Evolutionary conservation across 805 yeast genomes (phyloP), one percentile per base, ranked within the genome.

Genomic region (Maudiozyma saulgeensis): DNA sequence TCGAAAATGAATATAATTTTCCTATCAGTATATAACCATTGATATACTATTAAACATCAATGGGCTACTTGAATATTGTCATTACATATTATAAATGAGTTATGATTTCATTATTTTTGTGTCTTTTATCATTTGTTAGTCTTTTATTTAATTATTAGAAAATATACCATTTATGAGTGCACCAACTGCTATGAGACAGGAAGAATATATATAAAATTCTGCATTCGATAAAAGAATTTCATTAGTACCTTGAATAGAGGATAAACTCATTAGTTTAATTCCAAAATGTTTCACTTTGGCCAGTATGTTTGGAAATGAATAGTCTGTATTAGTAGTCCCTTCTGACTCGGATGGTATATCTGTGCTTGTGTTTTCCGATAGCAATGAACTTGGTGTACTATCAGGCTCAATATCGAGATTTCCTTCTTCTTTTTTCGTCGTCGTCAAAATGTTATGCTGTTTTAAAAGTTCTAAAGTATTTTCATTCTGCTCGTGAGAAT

Each of bases 141-240:
- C 9, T 28, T 8, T 28, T 28, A 28, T 28, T 28, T 28, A 28
- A 8, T 9, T 28, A 28, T 28, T 28, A 28, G 9, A 28, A 28
- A 28, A 28, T 28, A 28, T 11, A 28, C 32, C 6, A 28, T 2
- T 35, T 16, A 26, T 16, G 9, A 40, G 23, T 19, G 28, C 28
- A 5, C 43, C 43, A 5, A 40, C 12, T 13, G 21, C 18, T 6
- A 40, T 19, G 32, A 53, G 49, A 32, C 51, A 43, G 7, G 53
- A 25, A 6, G 58, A 55, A 47, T 54, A 57, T 9, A 50, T 19
- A 46, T 54, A 54, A 16, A 57, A 48, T 41, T 53, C 56, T 19
- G 50, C 16, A 18, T 47, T 54, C 6, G 55, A 48, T 23, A 57
- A 32, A 2, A 54, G 51, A 19, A 48, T 49, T 16, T 47, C 56